phyloP scores from a whole-genome alignment of 768 basidiomycete genomes.

The button mushroom (Agaricus bisporus) region DNA sequence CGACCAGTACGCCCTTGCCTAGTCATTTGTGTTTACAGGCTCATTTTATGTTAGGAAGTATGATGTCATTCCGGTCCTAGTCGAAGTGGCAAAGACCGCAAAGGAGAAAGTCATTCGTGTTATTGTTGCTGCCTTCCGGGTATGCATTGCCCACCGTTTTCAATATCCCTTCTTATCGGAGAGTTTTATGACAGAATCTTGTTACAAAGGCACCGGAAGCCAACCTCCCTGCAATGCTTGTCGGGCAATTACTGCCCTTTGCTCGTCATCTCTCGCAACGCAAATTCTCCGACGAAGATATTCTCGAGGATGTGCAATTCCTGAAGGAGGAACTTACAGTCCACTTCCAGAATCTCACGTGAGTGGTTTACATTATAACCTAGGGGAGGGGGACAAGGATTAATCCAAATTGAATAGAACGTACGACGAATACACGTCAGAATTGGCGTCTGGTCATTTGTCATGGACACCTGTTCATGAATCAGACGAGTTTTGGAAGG shows the following conservation, averaged over 20 bases:
- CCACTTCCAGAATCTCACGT: slow-evolving; percentile 90
- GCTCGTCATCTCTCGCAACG: slow-evolving; percentile 75
- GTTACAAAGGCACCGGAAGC: slow-evolving; percentile 79
- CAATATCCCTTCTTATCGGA: not conserved
- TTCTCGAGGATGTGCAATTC: slow-evolving; percentile 86
- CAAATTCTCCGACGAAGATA: slow-evolving; percentile 95
- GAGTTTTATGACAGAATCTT: slow-evolving; percentile 55
- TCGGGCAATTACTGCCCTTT: slow-evolving; percentile 81
- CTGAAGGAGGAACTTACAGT: slow-evolving; percentile 80
- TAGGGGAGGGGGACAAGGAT: not conserved
- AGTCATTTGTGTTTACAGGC: not conserved
- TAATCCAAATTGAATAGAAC: slow-evolving; percentile 45
- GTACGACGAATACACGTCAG: slow-evolving; percentile 93
- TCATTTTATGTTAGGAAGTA: slow-evolving; percentile 55
- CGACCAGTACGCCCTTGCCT: slow-evolving; percentile 58
- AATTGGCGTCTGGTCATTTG: slow-evolving; percentile 82
- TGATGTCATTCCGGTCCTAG: slow-evolving; percentile 81
- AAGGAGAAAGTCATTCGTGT: slow-evolving; percentile 98
- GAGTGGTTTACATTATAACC: not conserved
- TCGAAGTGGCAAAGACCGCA: slow-evolving; percentile 79
- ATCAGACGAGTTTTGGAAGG: slow-evolving; percentile 97
- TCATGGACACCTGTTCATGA: slow-evolving; percentile 97
- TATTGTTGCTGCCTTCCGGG: slow-evolving; percentile 86
- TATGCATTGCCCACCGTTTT: slow-evolving; percentile 22
- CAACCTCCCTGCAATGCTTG: slow-evolving; percentile 93